phyloP scores from a whole-genome alignment of 106 monocot species.

The Dioscorea zingiberensis region DNA sequence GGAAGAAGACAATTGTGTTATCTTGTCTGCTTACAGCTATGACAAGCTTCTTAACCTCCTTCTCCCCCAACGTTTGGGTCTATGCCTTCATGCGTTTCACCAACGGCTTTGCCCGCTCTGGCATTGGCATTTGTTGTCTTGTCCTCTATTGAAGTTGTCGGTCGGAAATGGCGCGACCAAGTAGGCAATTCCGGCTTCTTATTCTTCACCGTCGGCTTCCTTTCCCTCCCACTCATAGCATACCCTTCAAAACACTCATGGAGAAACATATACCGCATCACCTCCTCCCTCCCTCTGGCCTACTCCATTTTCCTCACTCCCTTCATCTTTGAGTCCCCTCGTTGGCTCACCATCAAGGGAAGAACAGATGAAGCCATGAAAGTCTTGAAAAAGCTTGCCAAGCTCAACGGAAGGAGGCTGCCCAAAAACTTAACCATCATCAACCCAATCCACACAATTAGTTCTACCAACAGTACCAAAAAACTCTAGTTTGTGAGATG shows the following conservation, averaged over 20 bases:
- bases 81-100: conserved; percentile 70
- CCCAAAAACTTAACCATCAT: conserved; percentile 27
- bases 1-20: conserved; percentile 65
- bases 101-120: conserved; percentile 71
- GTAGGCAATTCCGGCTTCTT: conserved; percentile 80
- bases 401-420: conserved; percentile 38
- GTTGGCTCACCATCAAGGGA: conserved; percentile 64
- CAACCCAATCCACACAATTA: background rate
- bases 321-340: conserved; percentile 60
- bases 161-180: conserved; percentile 65
- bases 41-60: conserved; percentile 52
- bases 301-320: conserved; percentile 55
- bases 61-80: conserved; percentile 66
- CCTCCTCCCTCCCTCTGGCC: conserved; percentile 42
- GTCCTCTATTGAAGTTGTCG: conserved; percentile 77
- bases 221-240: conserved; percentile 61
- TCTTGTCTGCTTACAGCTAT: conserved; percentile 60
- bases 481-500: conserved; percentile 46
- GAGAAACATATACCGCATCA: conserved; percentile 53
- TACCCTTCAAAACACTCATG: conserved; percentile 46
- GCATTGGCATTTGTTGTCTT: conserved; percentile 73
- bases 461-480: conserved; percentile 3
- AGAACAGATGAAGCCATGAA: conserved; percentile 43
- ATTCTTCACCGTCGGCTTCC: conserved; percentile 81
- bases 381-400: conserved; percentile 43